Evolutionary conservation across 495 filamentous ascomycete species (phyloP).

Genomic region (Neurospora hispaniola): DNA sequence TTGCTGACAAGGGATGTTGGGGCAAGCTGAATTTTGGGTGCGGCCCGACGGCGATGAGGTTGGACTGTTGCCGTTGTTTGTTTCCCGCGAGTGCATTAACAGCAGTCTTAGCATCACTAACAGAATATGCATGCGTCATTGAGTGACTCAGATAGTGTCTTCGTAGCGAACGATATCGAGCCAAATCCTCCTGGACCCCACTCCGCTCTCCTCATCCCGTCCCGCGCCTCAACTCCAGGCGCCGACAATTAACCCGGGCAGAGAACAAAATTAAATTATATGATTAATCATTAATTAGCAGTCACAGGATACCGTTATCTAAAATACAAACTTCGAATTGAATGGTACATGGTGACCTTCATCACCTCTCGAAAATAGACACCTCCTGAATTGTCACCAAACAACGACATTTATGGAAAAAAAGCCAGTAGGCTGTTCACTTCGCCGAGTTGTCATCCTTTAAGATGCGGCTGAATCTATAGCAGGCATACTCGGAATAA

Average conservation of each 20-base stretch:
- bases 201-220: background rate
- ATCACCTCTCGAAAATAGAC: background rate
- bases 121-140: background rate
- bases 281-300: background rate
- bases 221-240: background rate
- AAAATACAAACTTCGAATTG: background rate
- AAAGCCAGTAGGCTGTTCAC: too few species aligned
- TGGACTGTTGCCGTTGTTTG: background rate
- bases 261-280: background rate
- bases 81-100: background rate
- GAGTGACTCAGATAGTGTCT: background rate
- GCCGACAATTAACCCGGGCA: background rate
- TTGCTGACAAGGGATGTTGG: background rate
- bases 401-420: too few species aligned
- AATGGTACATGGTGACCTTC: background rate
- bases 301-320: background rate
- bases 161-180: background rate
- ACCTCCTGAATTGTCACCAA: background rate
- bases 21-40: background rate
- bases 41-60: background rate
- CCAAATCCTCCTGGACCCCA: background rate
- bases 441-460: too few species aligned
- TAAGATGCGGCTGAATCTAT: too few species aligned
- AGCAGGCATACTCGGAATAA: too few species aligned
- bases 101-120: fast-evolving